A percentile compares a stretch with the other conserved stretches of the same genome.
phyloP scores from a whole-genome alignment of 441 rosid species.

The Geranium incanum region DNA sequence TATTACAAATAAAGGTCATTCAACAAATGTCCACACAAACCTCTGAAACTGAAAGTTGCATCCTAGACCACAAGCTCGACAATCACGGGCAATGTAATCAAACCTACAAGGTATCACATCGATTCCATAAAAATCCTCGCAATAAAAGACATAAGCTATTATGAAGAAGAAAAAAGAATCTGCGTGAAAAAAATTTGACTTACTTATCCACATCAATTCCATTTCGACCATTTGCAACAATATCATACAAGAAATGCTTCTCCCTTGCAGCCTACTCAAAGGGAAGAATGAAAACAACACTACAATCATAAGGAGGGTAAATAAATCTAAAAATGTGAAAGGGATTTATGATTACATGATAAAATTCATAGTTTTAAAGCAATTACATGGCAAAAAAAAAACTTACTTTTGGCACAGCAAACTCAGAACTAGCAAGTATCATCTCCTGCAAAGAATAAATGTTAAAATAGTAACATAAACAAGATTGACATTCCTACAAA shows the following conservation, averaged over 20 bases:
- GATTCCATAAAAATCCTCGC: background rate
- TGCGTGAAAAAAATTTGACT: constrained; percentile 15
- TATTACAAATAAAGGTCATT: background rate
- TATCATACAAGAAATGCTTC: constrained; percentile 78
- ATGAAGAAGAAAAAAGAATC: background rate
- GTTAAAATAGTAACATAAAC: background rate
- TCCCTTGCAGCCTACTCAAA: constrained; percentile 27
- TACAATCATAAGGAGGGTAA: background rate
- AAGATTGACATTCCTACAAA: background rate
- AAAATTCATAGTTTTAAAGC: background rate
- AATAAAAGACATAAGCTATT: background rate
- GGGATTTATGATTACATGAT: background rate
- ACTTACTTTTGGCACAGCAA: constrained; percentile 37
- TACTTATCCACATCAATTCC: constrained; percentile 96
- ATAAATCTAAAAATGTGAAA: background rate
- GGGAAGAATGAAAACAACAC: constrained; percentile 11
- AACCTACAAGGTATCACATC: constrained; percentile 40
- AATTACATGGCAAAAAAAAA: background rate
- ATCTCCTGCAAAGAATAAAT: constrained; percentile 40
- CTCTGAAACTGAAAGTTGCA: constrained; percentile 75
- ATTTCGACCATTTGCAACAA: constrained; percentile 95
- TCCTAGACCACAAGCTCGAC: constrained; percentile 87
- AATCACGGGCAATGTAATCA: constrained; percentile 84
- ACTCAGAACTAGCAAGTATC: constrained; percentile 44
- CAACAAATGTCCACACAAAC: constrained; percentile 26